phyloP scores from a whole-genome alignment of 2,329 filamentous ascomycete genomes.

The Pyrenophora tritici-repentis region DNA sequence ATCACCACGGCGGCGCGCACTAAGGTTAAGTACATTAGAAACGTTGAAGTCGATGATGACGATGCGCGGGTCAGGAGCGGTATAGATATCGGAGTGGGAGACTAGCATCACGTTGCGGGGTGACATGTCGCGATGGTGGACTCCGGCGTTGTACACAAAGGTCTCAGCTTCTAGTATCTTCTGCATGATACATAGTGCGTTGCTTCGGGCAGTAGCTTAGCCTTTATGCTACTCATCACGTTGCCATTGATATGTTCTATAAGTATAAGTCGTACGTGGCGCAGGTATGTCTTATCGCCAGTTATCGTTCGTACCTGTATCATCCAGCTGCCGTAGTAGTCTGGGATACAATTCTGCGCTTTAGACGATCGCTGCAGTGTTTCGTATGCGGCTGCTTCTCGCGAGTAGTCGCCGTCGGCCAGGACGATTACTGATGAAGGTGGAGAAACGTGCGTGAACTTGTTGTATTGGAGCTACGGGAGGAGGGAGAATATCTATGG shows the following conservation, averaged over 20 bases:
- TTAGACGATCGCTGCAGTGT: background rate
- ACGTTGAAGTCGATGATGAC: constrained; percentile 10
- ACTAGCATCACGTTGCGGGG: constrained; percentile 17
- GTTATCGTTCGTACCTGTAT: background rate
- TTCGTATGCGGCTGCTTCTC: constrained; percentile 6
- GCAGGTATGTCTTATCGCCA: background rate
- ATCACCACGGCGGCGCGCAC: background rate
- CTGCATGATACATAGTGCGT: background rate
- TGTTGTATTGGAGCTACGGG: no score
- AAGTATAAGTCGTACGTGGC: constrained; percentile 10
- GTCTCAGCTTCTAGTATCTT: constrained; percentile 6
- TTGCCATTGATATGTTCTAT: constrained; percentile 2
- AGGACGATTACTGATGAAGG: no score
- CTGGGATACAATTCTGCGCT: background rate
- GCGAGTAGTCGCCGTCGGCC: constrained; percentile 8
- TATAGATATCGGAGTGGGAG: background rate
- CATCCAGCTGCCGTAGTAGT: constrained; percentile 7
- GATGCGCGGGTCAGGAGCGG: background rate
- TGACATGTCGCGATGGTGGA: constrained; percentile 8
- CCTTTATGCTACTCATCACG: background rate
- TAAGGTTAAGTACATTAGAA: background rate
- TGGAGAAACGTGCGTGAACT: no score
- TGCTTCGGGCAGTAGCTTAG: background rate
- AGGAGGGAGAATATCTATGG: no score
- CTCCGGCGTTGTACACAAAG: constrained; percentile 1